Conservation (phyloP, 768 basidiomycete species). For the Kwoniella pini region DNA sequence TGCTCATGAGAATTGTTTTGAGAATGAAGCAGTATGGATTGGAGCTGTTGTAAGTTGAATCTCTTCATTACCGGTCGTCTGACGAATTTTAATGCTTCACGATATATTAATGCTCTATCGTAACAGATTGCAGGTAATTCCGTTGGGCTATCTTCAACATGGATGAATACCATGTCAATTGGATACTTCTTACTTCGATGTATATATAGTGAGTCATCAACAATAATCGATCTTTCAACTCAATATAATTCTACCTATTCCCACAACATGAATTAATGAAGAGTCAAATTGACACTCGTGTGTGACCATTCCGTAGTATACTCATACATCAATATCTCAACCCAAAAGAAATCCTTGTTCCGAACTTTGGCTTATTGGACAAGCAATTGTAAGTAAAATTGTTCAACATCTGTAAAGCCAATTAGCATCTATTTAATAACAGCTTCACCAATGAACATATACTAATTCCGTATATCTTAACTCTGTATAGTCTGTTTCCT, state of each 20-base stretch:
- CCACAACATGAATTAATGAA: too few relatives aligned
- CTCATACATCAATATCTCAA: constrained; percentile 33
- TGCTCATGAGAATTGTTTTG: constrained; percentile 41
- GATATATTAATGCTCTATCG: too few relatives aligned
- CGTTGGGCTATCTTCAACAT: constrained; percentile 27
- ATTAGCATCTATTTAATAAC: too few relatives aligned
- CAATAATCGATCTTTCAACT: too few relatives aligned
- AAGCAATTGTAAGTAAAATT: constrained; percentile 41
- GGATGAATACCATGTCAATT: constrained; percentile 36
- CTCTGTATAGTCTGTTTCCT: constrained; percentile 28
- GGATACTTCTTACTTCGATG: constrained; percentile 32
- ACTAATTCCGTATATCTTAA: too few relatives aligned
- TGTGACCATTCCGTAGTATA: constrained; percentile 21
- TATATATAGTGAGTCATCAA: constrained; percentile 30
- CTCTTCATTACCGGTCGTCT: too few relatives aligned
- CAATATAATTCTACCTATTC: too few relatives aligned
- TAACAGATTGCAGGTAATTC: constrained; percentile 43
- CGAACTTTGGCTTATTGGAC: constrained; percentile 34
- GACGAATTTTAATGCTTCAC: too few relatives aligned
- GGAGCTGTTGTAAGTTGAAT: constrained; percentile 38
- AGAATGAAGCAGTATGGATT: constrained; percentile 32
- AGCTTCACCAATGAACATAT: too few relatives aligned
- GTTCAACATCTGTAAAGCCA: too few relatives aligned
- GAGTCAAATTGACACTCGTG: too few relatives aligned
- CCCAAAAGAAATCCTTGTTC: constrained; percentile 22